Percentiles rank a stretch among this genome's conserved stretches.
phyloP scores from a whole-genome alignment of 2,329 filamentous ascomycete species.

The Exophiala spinifera region DNA sequence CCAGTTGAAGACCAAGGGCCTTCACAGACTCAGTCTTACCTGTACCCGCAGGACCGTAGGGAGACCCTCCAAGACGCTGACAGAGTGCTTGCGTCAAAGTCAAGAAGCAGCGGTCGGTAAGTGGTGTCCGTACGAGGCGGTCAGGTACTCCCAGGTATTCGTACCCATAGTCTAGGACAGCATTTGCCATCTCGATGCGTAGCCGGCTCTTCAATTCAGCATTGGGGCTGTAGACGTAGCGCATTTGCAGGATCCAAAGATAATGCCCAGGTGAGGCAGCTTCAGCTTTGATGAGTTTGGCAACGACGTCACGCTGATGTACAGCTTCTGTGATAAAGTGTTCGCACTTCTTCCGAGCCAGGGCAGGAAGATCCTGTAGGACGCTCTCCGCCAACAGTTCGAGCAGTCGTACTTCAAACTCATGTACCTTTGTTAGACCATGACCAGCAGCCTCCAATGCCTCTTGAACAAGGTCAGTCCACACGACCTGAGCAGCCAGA shows the following conservation, averaged over 20 bases:
- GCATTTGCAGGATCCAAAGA: slow-evolving; percentile 94
- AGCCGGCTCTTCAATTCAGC: slow-evolving; percentile 80
- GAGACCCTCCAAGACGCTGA: slow-evolving; percentile 91
- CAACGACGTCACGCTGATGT: slow-evolving; percentile 90
- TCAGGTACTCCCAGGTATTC: slow-evolving; percentile 97
- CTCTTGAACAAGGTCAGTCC: slow-evolving; percentile 83
- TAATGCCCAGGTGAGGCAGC: slow-evolving; percentile 77
- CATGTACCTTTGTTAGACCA: slow-evolving; percentile 68
- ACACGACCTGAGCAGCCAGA: slow-evolving; percentile 86
- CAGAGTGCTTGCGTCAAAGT: slow-evolving; percentile 94
- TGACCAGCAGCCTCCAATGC: slow-evolving; percentile 69
- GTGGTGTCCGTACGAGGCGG: slow-evolving; percentile 88
- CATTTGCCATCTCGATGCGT: slow-evolving; percentile 94
- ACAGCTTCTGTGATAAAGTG: slow-evolving; percentile 98
- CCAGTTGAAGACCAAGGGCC: slow-evolving; percentile 90
- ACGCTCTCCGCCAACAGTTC: slow-evolving; percentile 84
- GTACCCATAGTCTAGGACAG: slow-evolving; percentile 91
- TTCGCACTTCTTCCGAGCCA: slow-evolving; percentile 93
- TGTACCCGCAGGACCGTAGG: slow-evolving; percentile 94
- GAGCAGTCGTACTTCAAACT: slow-evolving; percentile 80
- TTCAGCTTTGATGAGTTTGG: slow-evolving; percentile 73
- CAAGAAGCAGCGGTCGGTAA: slow-evolving; percentile 97
- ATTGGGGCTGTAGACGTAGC: slow-evolving; percentile 81
- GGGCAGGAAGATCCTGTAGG: slow-evolving; percentile 79
- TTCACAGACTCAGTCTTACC: slow-evolving; percentile 99